Percentiles rank a stretch among this genome's conserved stretches.
Conservation (phyloP, 495 filamentous ascomycete genomes). For the Trichoderma orchidacearum region DNA sequence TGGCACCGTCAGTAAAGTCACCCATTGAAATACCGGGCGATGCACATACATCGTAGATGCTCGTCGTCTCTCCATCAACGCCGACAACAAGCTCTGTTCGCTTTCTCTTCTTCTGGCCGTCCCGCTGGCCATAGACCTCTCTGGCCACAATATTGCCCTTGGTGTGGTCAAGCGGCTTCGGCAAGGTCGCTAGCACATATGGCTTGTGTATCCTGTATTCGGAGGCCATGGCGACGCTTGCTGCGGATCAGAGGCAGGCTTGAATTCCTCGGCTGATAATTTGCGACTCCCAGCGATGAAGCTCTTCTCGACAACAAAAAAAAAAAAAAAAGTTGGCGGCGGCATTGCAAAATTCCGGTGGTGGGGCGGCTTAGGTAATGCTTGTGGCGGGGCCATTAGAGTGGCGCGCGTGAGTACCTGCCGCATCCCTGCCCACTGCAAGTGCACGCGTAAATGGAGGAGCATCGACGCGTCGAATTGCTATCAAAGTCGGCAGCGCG, state of each 20-base stretch:
- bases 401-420: background rate
- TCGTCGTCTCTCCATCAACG: slow-evolving; percentile 82
- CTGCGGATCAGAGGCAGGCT: background rate
- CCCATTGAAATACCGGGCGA: background rate
- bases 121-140: slow-evolving; percentile 56
- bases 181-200: slow-evolving; percentile 52
- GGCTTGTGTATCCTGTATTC: slow-evolving; percentile 41
- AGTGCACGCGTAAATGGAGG: background rate
- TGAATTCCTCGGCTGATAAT: background rate
- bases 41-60: slow-evolving; percentile 76
- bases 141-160: slow-evolving; percentile 47
- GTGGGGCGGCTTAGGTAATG: slow-evolving; percentile 1
- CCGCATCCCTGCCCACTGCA: background rate
- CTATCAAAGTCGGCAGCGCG: background rate
- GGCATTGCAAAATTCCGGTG: slow-evolving; percentile 4
- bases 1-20: slow-evolving; percentile 9
- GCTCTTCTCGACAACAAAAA: background rate
- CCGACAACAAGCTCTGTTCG: slow-evolving; percentile 69
- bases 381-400: background rate
- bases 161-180: slow-evolving; percentile 46
- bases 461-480: background rate
- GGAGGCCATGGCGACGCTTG: slow-evolving; percentile 28
- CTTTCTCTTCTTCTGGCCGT: slow-evolving; percentile 69
- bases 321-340: slow-evolving; percentile 16
- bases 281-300: background rate